phyloP scores from a whole-genome alignment of 345 rosid genomes.

The Toxicodendron radicans region DNA sequence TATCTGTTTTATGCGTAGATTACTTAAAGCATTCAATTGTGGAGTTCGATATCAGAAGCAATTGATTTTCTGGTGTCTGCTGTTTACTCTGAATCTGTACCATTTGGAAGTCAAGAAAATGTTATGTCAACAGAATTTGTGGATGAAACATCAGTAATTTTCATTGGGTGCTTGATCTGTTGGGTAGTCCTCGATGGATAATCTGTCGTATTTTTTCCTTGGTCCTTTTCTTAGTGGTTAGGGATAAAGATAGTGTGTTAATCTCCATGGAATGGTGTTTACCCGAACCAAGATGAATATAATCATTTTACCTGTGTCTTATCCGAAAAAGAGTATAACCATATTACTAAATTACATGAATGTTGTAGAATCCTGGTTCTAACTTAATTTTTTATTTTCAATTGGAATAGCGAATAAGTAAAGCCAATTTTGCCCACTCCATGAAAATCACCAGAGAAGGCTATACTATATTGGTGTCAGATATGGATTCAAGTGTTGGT shows the following conservation, averaged over 20 bases:
- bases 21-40: background rate
- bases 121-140: background rate
- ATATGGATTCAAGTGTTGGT: conserved; percentile 4
- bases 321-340: background rate
- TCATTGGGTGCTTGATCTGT: background rate
- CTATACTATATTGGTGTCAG: background rate
- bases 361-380: background rate
- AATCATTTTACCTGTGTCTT: background rate
- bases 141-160: background rate
- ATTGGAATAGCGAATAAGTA: background rate
- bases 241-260: background rate
- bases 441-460: background rate
- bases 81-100: background rate
- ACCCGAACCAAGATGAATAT: background rate
- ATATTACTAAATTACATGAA: too few relatives aligned
- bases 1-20: background rate
- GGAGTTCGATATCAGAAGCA: background rate
- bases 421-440: background rate
- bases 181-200: background rate
- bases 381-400: background rate
- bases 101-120: background rate
- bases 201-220: background rate
- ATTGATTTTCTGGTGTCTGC: background rate
- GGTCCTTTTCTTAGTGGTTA: background rate
- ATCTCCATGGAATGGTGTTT: background rate